phyloP scores from a whole-genome alignment of 257 asterid genomes.

The Petunia axillaris region DNA sequence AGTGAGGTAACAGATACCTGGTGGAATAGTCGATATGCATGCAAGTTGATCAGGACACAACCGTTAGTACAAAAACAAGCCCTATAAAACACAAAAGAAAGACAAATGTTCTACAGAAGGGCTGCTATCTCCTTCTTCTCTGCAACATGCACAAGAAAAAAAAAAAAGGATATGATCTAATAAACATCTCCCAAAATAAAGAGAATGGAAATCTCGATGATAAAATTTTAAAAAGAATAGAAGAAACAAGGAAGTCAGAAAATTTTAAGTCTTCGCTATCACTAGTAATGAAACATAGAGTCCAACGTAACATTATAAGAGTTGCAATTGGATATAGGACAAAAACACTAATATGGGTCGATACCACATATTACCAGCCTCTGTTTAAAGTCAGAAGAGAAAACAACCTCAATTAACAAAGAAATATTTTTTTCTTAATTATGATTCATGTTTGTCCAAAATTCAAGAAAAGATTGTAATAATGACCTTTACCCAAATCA shows the following conservation, averaged over 20 bases:
- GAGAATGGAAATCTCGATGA: too few relatives aligned
- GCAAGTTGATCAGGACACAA: not conserved
- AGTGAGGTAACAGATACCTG: not conserved
- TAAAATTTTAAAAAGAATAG: not conserved
- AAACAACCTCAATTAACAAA: too few relatives aligned
- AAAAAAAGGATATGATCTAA: not conserved
- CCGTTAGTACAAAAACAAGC: not conserved
- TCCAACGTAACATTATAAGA: not conserved
- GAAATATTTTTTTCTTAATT: too few relatives aligned
- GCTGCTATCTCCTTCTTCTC: not conserved
- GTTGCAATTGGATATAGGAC: not conserved
- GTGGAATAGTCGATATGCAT: not conserved
- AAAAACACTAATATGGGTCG: not conserved
- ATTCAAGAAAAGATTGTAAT: not conserved
- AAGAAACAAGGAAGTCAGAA: not conserved
- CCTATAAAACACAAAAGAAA: not conserved
- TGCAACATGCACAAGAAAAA: not conserved
- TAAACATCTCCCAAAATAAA: not conserved
- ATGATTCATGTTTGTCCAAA: constrained; percentile 9
- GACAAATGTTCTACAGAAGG: not conserved
- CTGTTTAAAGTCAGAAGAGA: not conserved
- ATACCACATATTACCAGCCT: not conserved
- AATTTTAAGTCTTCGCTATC: not conserved
- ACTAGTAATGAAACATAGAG: not conserved
- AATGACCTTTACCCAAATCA: not conserved